Conservation (phyloP, 2,329 filamentous ascomycete genomes). For the Parasarocladium wereldwijsianum region DNA sequence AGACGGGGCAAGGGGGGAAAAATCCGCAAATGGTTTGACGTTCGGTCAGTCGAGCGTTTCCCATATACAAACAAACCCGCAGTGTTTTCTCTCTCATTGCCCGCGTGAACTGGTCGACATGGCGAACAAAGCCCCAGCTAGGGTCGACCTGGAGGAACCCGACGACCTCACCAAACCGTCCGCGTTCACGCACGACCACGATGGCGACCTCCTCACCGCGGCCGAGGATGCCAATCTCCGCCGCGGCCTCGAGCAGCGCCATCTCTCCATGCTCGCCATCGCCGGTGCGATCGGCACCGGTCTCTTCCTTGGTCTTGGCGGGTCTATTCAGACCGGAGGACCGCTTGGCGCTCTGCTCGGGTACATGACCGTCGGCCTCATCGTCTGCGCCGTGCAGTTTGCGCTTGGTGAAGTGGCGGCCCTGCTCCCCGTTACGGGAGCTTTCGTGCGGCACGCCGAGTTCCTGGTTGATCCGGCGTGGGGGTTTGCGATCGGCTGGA, state of each 20-base stretch:
- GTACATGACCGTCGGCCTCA: conserved; percentile 40
- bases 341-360: conserved; percentile 32
- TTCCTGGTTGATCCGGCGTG: conserved; percentile 47
- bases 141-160: conserved; percentile 1
- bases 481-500: conserved; percentile 39
- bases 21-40: no score
- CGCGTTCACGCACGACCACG: conserved; percentile 6
- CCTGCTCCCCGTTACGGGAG: conserved; percentile 45
- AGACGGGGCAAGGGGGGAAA: no score
- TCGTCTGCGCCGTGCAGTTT: conserved; percentile 42
- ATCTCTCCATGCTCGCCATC: conserved; percentile 46
- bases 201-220: conserved; percentile 29
- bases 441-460: conserved; percentile 44
- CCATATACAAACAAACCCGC: background rate
- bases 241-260: conserved; percentile 11
- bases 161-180: conserved; percentile 1
- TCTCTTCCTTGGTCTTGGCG: conserved; percentile 43
- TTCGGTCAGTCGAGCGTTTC: background rate
- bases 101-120: background rate
- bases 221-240: conserved; percentile 28
- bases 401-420: conserved; percentile 47
- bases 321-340: conserved; percentile 33
- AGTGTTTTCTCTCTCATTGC: background rate
- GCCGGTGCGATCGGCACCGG: conserved; percentile 47
- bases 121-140: background rate